Evolutionary conservation across 768 basidiomycete species (phyloP).

Genomic region (Hydnum rufescens): DNA sequence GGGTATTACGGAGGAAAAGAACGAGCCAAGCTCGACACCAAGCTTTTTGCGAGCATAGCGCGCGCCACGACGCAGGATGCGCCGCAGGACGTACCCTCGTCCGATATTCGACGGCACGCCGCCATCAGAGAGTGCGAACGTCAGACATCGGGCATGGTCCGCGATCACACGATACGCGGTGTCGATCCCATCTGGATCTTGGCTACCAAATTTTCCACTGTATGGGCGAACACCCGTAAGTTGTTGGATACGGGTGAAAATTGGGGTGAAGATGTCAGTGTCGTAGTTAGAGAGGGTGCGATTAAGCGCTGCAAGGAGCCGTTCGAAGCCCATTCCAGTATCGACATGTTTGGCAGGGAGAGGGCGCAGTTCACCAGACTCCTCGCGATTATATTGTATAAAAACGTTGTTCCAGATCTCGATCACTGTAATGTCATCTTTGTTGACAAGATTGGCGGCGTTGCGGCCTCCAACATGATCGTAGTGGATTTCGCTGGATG

Average conservation of each 20-base stretch:
- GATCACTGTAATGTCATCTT: constrained; percentile 90
- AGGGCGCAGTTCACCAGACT: constrained; percentile 54
- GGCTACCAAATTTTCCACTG: constrained; percentile 77
- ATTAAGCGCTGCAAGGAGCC: constrained; percentile 85
- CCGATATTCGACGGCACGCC: constrained; percentile 94
- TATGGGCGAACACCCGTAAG: constrained; percentile 79
- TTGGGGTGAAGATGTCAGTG: constrained; percentile 83
- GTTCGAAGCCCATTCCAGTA: constrained; percentile 98
- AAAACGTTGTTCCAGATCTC: constrained; percentile 99
- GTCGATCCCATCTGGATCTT: constrained; percentile 89
- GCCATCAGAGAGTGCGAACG: constrained; percentile 90
- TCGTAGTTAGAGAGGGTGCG: constrained; percentile 91
- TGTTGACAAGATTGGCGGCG: constrained; percentile 80
- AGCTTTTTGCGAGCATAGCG: constrained; percentile 92
- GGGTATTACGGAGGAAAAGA: constrained; percentile 86
- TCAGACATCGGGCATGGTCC: constrained; percentile 88
- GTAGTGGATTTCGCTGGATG: constrained; percentile 89
- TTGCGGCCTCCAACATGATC: constrained; percentile 97
- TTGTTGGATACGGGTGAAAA: constrained; percentile 73
- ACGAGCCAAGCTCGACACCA: constrained; percentile 75
- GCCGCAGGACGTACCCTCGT: constrained; percentile 87
- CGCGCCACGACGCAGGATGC: constrained; percentile 85
- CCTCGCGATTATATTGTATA: constrained; percentile 95
- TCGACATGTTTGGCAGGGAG: constrained; percentile 93
- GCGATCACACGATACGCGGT: constrained; percentile 95